These are phyloP conservation scores for Posidonia australis DNA, from an alignment of 106 monocot genomes.

Conservation along the genomic window DNA sequence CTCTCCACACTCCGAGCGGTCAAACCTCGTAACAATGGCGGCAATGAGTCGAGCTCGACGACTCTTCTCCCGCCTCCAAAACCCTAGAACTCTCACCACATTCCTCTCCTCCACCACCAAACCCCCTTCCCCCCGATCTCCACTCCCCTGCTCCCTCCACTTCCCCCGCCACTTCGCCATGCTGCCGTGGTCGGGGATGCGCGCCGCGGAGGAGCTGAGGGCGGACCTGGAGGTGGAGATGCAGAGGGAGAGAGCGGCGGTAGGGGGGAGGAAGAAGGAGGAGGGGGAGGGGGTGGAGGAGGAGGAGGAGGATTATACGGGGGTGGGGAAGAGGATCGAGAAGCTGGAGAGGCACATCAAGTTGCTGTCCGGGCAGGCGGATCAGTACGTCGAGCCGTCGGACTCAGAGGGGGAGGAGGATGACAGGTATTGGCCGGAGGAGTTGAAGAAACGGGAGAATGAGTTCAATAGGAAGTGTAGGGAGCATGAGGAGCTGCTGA, in stretches of 20 bases:
- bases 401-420: slow-evolving; percentile 13
- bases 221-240: slow-evolving; percentile 8
- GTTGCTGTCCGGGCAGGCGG: slow-evolving; percentile 3
- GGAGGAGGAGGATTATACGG: slow-evolving; percentile 11
- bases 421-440: slow-evolving; percentile 10
- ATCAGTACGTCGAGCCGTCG: slow-evolving; percentile 15
- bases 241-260: background rate
- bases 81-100: background rate
- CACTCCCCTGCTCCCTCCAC: background rate
- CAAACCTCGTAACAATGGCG: slow-evolving; percentile 3
- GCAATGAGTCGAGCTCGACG: background rate
- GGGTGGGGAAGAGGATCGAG: slow-evolving; percentile 7
- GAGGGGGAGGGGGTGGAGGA: background rate
- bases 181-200: slow-evolving; percentile 10
- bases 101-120: background rate
- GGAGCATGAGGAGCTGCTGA: slow-evolving; percentile 14
- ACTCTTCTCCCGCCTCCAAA: background rate
- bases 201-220: slow-evolving; percentile 6
- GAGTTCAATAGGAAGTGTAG: slow-evolving; percentile 1
- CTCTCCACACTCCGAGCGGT: too few species aligned
- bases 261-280: background rate
- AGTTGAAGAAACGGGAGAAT: slow-evolving; percentile 8
- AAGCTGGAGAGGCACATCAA: slow-evolving; percentile 17
- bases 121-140: background rate
- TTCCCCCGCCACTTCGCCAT: slow-evolving; percentile 8